Evolutionary conservation across 352 stramenopile species (phyloP).

Genomic region (Lagenidium sp.): DNA sequence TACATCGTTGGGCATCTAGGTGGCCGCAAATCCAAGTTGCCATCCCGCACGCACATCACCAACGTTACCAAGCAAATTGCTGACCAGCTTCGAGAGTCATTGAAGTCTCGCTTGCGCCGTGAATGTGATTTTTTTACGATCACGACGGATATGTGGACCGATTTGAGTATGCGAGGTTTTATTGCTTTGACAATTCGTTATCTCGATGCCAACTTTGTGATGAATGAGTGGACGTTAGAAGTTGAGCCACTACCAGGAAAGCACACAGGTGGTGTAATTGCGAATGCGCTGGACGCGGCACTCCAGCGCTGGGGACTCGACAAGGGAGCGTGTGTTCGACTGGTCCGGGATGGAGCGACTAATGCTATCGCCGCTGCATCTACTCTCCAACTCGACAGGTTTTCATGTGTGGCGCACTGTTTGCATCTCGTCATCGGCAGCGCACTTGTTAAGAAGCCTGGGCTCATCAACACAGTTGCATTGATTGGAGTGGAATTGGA

Average conservation of each 20-base stretch:
- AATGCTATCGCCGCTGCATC: neutral
- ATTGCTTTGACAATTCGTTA: constrained; percentile 7
- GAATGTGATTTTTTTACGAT: constrained; percentile 1
- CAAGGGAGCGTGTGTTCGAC: neutral
- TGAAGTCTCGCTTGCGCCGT: too few species aligned
- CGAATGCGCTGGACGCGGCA: neutral
- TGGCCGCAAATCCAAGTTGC: too few species aligned
- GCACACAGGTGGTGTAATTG: constrained; percentile 4
- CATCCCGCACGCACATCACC: too few species aligned
- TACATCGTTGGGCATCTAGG: too few species aligned
- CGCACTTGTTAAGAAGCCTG: neutral
- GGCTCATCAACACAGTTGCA: neutral
- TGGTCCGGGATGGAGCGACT: constrained; percentile 5
- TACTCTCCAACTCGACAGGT: neutral
- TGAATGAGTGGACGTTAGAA: constrained; percentile 2
- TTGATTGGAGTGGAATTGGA: too few species aligned
- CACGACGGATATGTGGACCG: constrained; percentile 11
- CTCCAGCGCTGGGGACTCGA: constrained; percentile 1
- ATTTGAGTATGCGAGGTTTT: constrained; percentile 4
- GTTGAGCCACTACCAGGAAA: constrained; percentile 4
- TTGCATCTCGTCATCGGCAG: constrained; percentile 5
- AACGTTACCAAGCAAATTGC: too few species aligned
- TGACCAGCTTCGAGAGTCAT: too few species aligned
- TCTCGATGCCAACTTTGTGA: constrained; percentile 1
- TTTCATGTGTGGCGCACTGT: constrained; percentile 3